Percentiles rank a stretch among this genome's conserved stretches.
These are phyloP conservation scores for Myxozyma monticola DNA, from an alignment of 805 yeast genomes.

Conservation along the genomic window DNA sequence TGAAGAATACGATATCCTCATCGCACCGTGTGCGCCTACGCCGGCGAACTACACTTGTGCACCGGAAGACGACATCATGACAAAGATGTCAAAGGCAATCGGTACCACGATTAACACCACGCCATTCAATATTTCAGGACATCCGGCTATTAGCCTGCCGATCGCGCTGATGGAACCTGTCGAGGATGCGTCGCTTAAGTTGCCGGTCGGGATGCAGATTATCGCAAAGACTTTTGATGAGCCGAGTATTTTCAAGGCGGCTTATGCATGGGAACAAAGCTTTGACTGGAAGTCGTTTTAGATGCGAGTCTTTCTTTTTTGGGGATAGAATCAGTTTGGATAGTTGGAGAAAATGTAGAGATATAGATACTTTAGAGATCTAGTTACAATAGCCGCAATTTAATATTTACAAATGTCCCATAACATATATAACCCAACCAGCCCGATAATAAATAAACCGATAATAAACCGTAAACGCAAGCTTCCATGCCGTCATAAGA, in stretches of 20 bases:
- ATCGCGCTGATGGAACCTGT: slow-evolving; percentile 36
- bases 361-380: background rate
- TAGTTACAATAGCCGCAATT: background rate
- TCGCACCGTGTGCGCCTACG: slow-evolving; percentile 37
- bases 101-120: slow-evolving; percentile 44
- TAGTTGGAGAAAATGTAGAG: background rate
- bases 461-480: too few relatives aligned
- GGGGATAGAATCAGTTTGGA: background rate
- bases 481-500: too few relatives aligned
- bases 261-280: slow-evolving; percentile 42
- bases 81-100: slow-evolving; percentile 25
- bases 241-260: slow-evolving; percentile 39
- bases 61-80: slow-evolving; percentile 19
- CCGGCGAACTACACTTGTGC: slow-evolving; percentile 20
- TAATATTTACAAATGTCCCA: background rate
- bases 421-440: background rate
- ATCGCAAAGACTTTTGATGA: slow-evolving; percentile 42
- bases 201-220: slow-evolving; percentile 44
- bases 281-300: slow-evolving; percentile 34
- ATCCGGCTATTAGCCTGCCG: slow-evolving; percentile 43
- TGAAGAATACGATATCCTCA: slow-evolving; percentile 39
- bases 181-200: slow-evolving; percentile 39
- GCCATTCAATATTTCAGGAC: slow-evolving; percentile 43
- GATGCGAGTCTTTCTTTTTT: background rate
- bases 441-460: background rate